Evolutionary conservation across 1,139 yeast species (phyloP).

Genomic region (Nakaseomyces sp.): DNA sequence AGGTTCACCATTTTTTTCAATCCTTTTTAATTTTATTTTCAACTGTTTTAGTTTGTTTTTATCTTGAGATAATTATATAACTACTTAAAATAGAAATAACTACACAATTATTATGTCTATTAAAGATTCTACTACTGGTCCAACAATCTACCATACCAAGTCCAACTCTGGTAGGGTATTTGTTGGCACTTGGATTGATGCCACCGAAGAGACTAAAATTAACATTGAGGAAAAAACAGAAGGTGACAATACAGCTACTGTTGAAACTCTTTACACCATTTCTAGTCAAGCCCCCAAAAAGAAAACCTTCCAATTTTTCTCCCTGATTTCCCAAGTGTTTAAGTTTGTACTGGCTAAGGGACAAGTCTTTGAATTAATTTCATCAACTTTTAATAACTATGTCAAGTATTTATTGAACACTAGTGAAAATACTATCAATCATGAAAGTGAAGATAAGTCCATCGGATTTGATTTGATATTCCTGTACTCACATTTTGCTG

Average conservation of each 20-base stretch:
- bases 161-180: not conserved
- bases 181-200: conserved; percentile 1
- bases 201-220: not conserved
- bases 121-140: not conserved
- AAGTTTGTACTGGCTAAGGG: not conserved
- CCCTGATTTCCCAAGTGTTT: not conserved
- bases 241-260: not conserved
- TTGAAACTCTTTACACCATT: not conserved
- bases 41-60: too few species aligned
- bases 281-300: not conserved
- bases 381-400: not conserved
- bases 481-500: not conserved
- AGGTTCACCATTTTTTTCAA: too few species aligned
- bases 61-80: too few species aligned
- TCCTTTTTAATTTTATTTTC: too few species aligned
- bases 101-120: not conserved
- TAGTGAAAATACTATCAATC: not conserved
- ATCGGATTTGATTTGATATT: not conserved
- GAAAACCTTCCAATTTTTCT: not conserved
- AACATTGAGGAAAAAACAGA: not conserved
- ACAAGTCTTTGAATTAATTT: not conserved
- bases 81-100: not conserved
- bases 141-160: not conserved
- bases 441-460: not conserved
- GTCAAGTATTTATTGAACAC: not conserved